Base-by-base conservation (phyloP, 352 stramenopile species). In the Pythium vanterpoolii region DNA sequence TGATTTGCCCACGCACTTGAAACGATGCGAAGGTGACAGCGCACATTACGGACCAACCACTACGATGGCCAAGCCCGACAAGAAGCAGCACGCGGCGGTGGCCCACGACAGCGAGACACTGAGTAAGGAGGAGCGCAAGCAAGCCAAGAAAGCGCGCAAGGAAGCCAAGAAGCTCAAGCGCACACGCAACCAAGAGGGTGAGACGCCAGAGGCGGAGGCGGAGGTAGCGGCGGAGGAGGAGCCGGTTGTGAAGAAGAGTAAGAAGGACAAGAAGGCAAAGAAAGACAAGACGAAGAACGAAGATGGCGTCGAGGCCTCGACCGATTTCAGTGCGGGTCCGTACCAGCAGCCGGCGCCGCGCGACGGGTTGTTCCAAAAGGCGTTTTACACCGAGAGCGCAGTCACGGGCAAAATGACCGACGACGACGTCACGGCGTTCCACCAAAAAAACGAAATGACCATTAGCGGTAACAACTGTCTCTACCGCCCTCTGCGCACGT, bases 391-490 rank as follows among this genome's bases (percentile, higher is more conserved):
- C 28, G 83, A 94, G 48, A 83, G 76, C 64, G 66, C 74, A 50
- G 71, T 81, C 34, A 89, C 81, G 3, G 80, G 57, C 58, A 88
- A 75, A 60, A 87, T 86, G 77, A 88, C 83, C 18, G 76, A 96
- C 50, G 77, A 85, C 1, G 82, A 96, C 33, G 75, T 92, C 42
- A 44, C 79, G 7, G 90, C 84, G 52, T 96, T 96, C 79, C 95
- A 97, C 67, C 73, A 90, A 50, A 64, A 76, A 42, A 75, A 95
- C 61, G 71, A 90, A 56, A 92, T 95, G 83, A 91, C 77, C 47
- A 85, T 95, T 44, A 90, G 76, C 53, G 85, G 85, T 61, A 82
- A 91, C 68, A 73, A 90, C 55, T 96, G 80, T 58, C 90, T 96
- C 40, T 96, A 97, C 82, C 89, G 85, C 19, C 83, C 77, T 6